Evolutionary conservation across 2,329 filamentous ascomycete species (phyloP).

Genomic region (Aspergillus bombycis): DNA sequence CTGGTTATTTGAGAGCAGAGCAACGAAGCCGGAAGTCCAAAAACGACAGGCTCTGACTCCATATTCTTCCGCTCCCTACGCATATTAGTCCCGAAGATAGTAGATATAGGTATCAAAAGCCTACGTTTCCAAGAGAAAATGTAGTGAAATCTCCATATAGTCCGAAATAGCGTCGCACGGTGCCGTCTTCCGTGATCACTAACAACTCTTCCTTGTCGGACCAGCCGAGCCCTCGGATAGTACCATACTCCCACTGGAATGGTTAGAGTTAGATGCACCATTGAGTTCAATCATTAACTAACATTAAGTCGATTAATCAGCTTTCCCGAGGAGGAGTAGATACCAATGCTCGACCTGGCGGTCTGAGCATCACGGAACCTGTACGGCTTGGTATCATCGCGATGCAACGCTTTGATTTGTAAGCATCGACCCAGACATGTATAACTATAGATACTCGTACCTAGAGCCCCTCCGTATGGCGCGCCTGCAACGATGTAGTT

Average conservation of each 20-base stretch:
- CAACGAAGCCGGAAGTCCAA: conserved; percentile 90
- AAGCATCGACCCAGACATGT: not conserved
- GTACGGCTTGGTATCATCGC: conserved; percentile 82
- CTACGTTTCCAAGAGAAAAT: conserved; percentile 81
- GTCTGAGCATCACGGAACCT: conserved; percentile 73
- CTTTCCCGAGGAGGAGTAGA: conserved; percentile 92
- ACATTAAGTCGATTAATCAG: conserved; percentile 76
- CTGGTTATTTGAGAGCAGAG: conserved; percentile 83
- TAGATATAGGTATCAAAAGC: conserved; percentile 9
- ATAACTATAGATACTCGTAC: conserved; percentile 54
- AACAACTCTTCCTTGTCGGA: conserved; percentile 92
- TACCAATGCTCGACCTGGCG: conserved; percentile 82
- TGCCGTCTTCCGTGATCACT: conserved; percentile 86
- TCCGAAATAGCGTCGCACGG: conserved; percentile 85
- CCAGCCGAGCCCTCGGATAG: conserved; percentile 89
- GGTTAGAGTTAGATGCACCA: not conserved
- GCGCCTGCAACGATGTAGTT: conserved; percentile 91
- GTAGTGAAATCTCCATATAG: conserved; percentile 94
- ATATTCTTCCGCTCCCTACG: conserved; percentile 76
- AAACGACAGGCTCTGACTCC: conserved; percentile 90
- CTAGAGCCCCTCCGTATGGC: conserved; percentile 89
- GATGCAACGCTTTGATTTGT: conserved; percentile 71
- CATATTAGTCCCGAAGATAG: conserved; percentile 14
- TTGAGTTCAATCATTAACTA: conserved; percentile 22
- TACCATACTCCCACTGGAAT: conserved; percentile 79